Percentiles rank a stretch among this genome's conserved stretches.
phyloP scores from a whole-genome alignment of 2,329 filamentous ascomycete genomes.

The Hypoxylon sp. region DNA sequence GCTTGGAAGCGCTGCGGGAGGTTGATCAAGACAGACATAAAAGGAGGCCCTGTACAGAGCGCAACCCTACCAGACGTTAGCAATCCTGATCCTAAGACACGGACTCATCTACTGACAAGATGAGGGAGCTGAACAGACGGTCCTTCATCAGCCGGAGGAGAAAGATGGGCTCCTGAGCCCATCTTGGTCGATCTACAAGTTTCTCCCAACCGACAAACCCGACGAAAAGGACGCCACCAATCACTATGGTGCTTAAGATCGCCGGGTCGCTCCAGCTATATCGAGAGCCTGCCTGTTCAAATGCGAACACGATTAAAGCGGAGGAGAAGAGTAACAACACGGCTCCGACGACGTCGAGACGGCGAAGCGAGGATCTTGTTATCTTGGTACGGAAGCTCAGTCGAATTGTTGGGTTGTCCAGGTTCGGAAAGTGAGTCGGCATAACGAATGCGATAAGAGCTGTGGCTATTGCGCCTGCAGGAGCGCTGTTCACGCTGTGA shows the following conservation, averaged over 20 bases:
- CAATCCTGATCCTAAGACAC: neutral
- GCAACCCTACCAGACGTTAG: conserved; percentile 35
- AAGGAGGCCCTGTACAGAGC: conserved; percentile 47
- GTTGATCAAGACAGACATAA: conserved; percentile 48
- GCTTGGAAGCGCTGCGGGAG: conserved; percentile 49
- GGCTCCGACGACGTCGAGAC: conserved; percentile 47
- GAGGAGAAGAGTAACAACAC: conserved; percentile 51
- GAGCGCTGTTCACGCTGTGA: conserved; percentile 40
- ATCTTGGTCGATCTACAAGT: conserved; percentile 28
- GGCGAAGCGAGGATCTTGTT: conserved; percentile 35
- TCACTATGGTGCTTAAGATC: conserved; percentile 45
- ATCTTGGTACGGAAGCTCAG: conserved; percentile 33
- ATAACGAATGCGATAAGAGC: conserved; percentile 39
- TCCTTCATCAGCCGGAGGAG: conserved; percentile 46
- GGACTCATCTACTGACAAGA: conserved; percentile 43
- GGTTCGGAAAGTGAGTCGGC: conserved; percentile 43
- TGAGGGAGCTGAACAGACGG: conserved; percentile 43
- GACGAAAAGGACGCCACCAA: conserved; percentile 38
- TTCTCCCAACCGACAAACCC: conserved; percentile 45
- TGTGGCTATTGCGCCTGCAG: conserved; percentile 41
- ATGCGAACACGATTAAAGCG: conserved; percentile 54
- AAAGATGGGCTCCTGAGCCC: conserved; percentile 47
- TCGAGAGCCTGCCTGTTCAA: conserved; percentile 53
- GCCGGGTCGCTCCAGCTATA: conserved; percentile 53
- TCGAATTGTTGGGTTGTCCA: conserved; percentile 19